Evolutionary conservation across 140 eudicot species (phyloP).

Genomic region (Bidens hawaiensis): DNA sequence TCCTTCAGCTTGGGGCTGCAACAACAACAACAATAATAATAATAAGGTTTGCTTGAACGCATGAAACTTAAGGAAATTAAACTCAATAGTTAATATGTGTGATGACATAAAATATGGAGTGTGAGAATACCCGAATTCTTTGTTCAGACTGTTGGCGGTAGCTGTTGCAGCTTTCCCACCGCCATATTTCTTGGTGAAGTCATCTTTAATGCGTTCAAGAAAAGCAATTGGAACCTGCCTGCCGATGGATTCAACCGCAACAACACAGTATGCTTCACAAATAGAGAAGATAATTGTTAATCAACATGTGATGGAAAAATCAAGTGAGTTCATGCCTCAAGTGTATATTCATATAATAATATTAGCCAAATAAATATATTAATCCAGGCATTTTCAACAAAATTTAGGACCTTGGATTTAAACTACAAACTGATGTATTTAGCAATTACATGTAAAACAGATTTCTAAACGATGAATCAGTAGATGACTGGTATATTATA

Average conservation of each 20-base stretch:
- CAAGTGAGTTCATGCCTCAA: neutral
- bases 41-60: neutral
- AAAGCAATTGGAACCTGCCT: conserved; percentile 88
- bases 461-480: neutral
- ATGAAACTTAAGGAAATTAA: neutral
- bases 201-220: conserved; percentile 85
- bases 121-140: conserved; percentile 74
- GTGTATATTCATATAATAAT: too few species aligned
- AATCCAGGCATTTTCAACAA: neutral
- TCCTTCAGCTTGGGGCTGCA: conserved; percentile 90
- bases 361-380: neutral
- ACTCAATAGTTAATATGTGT: neutral
- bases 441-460: neutral
- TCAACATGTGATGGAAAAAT: neutral
- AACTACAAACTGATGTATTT: neutral
- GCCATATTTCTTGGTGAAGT: conserved; percentile 87
- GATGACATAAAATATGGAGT: neutral
- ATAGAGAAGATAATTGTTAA: conserved; percentile 13
- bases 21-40: too few species aligned
- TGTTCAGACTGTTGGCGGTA: conserved; percentile 81
- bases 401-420: neutral
- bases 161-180: conserved; percentile 99
- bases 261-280: conserved; percentile 87
- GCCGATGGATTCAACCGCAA: conserved; percentile 91
- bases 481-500: neutral